phyloP scores from a whole-genome alignment of 148 eudicot species.

The Rhododendron vialii region DNA sequence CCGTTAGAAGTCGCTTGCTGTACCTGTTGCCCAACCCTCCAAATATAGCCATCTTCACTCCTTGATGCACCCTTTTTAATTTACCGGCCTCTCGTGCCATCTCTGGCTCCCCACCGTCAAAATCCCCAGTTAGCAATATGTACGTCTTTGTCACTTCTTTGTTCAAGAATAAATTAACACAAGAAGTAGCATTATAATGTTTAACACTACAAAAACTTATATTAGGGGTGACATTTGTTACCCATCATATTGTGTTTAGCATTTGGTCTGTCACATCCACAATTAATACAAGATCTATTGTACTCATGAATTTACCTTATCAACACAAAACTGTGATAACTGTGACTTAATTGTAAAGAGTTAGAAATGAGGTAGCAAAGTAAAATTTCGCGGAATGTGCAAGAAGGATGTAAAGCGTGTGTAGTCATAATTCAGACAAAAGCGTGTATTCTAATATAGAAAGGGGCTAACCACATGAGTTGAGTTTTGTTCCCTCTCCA shows the following conservation, averaged over 20 bases:
- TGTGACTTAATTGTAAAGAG: background rate
- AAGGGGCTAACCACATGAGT: no score
- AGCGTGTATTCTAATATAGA: no score
- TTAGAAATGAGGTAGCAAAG: background rate
- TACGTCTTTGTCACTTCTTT: background rate
- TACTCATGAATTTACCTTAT: background rate
- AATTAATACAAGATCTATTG: no score
- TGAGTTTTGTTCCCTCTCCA: no score
- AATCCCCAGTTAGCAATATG: background rate
- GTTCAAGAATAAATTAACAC: background rate
- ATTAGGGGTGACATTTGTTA: background rate
- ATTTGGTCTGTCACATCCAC: background rate
- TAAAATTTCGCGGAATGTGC: background rate
- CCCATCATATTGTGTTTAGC: background rate
- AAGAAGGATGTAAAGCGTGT: background rate
- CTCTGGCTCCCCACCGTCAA: background rate
- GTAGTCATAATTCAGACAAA: no score
- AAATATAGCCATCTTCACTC: background rate
- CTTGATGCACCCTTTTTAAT: background rate
- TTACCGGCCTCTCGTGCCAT: background rate
- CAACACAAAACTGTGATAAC: background rate
- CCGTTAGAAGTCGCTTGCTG: background rate
- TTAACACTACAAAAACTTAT: no score
- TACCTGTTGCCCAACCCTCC: background rate
- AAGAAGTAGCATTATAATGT: background rate